Evolutionary conservation across 441 rosid genomes (phyloP), one percentile per base, ranked within the genome.

Genomic region (Pelargonium exstipulatum): DNA sequence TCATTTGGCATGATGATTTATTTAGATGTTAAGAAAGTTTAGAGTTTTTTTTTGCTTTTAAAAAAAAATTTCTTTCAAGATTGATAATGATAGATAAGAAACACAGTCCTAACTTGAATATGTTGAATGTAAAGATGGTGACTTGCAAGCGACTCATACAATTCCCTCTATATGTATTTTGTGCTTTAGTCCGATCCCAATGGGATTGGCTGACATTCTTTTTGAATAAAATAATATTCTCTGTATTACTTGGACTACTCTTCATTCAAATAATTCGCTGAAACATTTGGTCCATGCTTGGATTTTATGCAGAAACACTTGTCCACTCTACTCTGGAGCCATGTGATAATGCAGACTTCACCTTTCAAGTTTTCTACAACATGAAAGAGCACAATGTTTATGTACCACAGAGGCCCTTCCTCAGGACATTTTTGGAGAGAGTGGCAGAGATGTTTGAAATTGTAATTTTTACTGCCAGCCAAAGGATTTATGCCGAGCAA

Each of bases 391-490:
- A 95, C 74, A 90, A 78, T 43, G 95, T 95, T 60, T 92, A 86
- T 67, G 99, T 95, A 65, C 82, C 95, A 62, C 92, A 98, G 68
- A 95, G 99, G 42, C 99, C 99, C 74, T 75, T 87, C 80, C 89
- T 95, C 62, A 85, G 78, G 74, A 95, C 88, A 79, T 95, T 95
- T 74, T 80, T 90, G 92, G 99, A 92, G 77, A 82, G 92, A 78
- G 93, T 87, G 71, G 76, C 98, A 10, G 22, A 84, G 74, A 87
- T 90, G 55, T 95, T 95, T 70, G 96, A 95, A 87, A 88, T 95
- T 63, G 85, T 90, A 64, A 95, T 95, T 80, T 95, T 95, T 80
- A 95, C 99, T 12, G 97, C 98, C 68, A 95, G 98, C 78, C 98
- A 90, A 79, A 92, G 98, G 62, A 89, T 95, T 51, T 95, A 95